A percentile compares a stretch with the other conserved stretches of the same genome.
These are phyloP conservation scores for Silybum marianum DNA, from an alignment of 129 eudicot genomes.

Conservation along the genomic window DNA sequence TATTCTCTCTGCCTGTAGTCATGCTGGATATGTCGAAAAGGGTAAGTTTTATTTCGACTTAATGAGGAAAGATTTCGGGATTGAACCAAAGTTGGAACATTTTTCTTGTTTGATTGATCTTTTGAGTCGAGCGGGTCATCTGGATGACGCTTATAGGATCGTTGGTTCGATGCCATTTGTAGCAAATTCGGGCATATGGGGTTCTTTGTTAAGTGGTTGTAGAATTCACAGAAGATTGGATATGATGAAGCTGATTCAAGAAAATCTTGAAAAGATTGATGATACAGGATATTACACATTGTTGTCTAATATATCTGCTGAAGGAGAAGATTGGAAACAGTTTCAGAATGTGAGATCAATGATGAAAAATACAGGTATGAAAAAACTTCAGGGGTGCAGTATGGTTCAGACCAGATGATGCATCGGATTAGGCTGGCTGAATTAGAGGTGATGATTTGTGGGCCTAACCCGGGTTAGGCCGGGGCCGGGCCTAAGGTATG, in stretches of 20 bases:
- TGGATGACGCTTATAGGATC: slow-evolving; percentile 56
- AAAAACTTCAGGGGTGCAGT: slow-evolving; percentile 55
- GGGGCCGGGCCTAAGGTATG: neutral
- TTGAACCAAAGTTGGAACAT: slow-evolving; percentile 60
- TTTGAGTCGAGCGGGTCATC: slow-evolving; percentile 72
- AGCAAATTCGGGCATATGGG: slow-evolving; percentile 65
- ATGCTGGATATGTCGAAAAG: slow-evolving; percentile 73
- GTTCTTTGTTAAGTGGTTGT: slow-evolving; percentile 80
- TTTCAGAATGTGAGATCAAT: slow-evolving; percentile 45
- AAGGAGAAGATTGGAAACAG: slow-evolving; percentile 70
- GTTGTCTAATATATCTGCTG: slow-evolving; percentile 66
- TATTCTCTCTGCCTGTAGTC: slow-evolving; percentile 76
- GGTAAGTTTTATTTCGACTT: slow-evolving; percentile 61
- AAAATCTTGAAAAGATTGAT: slow-evolving; percentile 47
- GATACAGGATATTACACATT: slow-evolving; percentile 66
- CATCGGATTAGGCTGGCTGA: neutral
- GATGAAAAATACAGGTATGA: slow-evolving; percentile 50
- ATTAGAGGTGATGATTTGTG: neutral
- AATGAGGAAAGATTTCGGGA: slow-evolving; percentile 57
- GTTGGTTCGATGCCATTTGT: slow-evolving; percentile 56
- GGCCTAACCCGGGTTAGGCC: neutral
- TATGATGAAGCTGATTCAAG: slow-evolving; percentile 46
- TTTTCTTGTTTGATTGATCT: slow-evolving; percentile 70
- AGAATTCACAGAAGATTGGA: slow-evolving; percentile 67
- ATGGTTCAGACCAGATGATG: slow-evolving; percentile 48